Conservation (phyloP, 768 basidiomycete species). For the Leucocoprinus leucothites region DNA sequence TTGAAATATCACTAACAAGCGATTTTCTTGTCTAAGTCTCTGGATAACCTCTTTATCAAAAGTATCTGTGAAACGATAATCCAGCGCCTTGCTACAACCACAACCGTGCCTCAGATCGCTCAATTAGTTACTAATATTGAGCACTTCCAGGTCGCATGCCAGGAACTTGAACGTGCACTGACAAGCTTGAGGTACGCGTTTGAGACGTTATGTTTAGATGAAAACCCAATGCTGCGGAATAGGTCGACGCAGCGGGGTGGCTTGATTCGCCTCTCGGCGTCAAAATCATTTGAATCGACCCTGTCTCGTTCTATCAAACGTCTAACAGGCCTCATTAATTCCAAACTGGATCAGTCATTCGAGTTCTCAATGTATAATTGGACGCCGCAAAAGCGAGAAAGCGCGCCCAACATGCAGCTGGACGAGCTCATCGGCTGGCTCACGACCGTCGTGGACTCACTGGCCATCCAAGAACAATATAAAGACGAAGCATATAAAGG, state of each 20-base stretch:
- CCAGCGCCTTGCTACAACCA: slow-evolving; percentile 68
- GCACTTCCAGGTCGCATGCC: slow-evolving; percentile 82
- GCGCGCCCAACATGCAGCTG: slow-evolving; percentile 88
- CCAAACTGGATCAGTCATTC: slow-evolving; percentile 95
- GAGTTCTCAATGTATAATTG: slow-evolving; percentile 95
- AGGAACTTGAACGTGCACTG: slow-evolving; percentile 80
- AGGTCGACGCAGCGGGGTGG: slow-evolving; percentile 86
- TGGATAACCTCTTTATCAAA: slow-evolving; percentile 77
- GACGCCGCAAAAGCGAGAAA: slow-evolving; percentile 70
- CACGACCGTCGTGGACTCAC: slow-evolving; percentile 91
- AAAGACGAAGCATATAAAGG: slow-evolving; percentile 89
- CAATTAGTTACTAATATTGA: slow-evolving; percentile 93
- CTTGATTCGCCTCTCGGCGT: slow-evolving; percentile 64
- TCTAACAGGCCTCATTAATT: slow-evolving; percentile 78
- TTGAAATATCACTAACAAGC: background rate
- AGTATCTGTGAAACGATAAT: slow-evolving; percentile 76
- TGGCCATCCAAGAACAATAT: slow-evolving; percentile 76
- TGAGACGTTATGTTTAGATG: no score
- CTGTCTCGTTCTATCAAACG: slow-evolving; percentile 68
- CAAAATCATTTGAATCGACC: slow-evolving; percentile 64
- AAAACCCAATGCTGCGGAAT: slow-evolving; percentile 1
- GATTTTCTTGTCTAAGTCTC: slow-evolving; percentile 50
- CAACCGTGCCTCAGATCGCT: slow-evolving; percentile 85
- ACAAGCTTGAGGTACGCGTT: slow-evolving; percentile 69
- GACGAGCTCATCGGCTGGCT: slow-evolving; percentile 96